These are phyloP conservation scores for Blastobotrys arbuscula DNA, from an alignment of 1,139 yeast species.

Conservation along the genomic window DNA sequence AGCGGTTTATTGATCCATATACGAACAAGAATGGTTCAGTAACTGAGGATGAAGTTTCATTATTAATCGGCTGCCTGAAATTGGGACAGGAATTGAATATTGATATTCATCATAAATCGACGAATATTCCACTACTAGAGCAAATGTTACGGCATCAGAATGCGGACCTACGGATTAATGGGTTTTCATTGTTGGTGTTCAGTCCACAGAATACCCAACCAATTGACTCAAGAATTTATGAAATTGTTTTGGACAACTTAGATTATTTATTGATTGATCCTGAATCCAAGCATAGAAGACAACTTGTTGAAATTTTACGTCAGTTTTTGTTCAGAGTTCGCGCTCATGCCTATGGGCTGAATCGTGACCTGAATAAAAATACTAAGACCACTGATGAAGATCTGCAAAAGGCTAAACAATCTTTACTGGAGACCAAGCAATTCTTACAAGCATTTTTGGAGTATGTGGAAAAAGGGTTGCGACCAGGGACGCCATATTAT, in stretches of 20 bases:
- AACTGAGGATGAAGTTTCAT: slow-evolving; percentile 35
- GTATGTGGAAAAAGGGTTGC: slow-evolving; percentile 41
- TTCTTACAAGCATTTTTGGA: slow-evolving; percentile 45
- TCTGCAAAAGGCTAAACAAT: slow-evolving; percentile 14
- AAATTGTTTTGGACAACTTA: slow-evolving; percentile 40
- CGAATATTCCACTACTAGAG: slow-evolving; percentile 37
- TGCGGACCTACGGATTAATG: slow-evolving; percentile 48
- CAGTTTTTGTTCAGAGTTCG: slow-evolving; percentile 57
- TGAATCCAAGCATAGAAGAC: slow-evolving; percentile 62
- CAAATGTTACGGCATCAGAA: slow-evolving; percentile 42
- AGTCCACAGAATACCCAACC: slow-evolving; percentile 59
- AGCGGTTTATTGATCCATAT: slow-evolving; percentile 34
- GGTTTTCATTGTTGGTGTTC: slow-evolving; percentile 55
- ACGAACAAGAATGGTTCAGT: slow-evolving; percentile 15
- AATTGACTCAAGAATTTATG: slow-evolving; percentile 43
- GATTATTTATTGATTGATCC: slow-evolving; percentile 53
- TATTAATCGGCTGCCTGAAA: slow-evolving; percentile 52
- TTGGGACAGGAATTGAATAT: slow-evolving; percentile 59
- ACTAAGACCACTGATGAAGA: too few relatives aligned
- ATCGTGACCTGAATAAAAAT: slow-evolving; percentile 40
- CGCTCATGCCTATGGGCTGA: slow-evolving; percentile 54
- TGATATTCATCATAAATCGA: slow-evolving; percentile 35
- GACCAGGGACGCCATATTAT: slow-evolving; percentile 69
- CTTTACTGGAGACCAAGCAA: slow-evolving; percentile 6
- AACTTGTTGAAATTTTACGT: slow-evolving; percentile 53